Conservation (phyloP, 768 basidiomycete species). For the Nidularia sp. region DNA sequence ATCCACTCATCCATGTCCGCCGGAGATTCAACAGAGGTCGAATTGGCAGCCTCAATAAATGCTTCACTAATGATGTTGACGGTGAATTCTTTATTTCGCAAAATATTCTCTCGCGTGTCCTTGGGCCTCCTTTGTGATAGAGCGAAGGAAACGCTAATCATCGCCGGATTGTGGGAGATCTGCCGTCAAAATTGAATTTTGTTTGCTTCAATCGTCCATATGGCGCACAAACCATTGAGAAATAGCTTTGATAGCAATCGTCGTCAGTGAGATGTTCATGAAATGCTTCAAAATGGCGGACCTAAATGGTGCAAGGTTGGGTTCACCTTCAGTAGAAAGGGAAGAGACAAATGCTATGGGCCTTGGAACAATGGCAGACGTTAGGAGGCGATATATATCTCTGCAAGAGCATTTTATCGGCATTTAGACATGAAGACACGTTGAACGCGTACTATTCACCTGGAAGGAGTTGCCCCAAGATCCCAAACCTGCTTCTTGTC, state of each 20-base stretch:
- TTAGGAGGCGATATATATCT: constrained; percentile 47
- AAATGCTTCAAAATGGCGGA: constrained; percentile 16
- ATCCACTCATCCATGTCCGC: constrained; percentile 53
- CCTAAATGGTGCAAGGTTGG: constrained; percentile 70
- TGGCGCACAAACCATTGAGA: constrained; percentile 55
- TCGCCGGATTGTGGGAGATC: constrained; percentile 63
- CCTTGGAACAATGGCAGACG: constrained; percentile 57
- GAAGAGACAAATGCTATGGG: constrained; percentile 69
- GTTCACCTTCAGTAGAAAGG: constrained; percentile 40
- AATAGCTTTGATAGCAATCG: constrained; percentile 34
- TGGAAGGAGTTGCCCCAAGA: constrained; percentile 23
- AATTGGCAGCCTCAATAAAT: constrained; percentile 54
- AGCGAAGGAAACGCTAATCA: constrained; percentile 59
- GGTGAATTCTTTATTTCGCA: constrained; percentile 62
- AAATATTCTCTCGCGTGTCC: constrained; percentile 66
- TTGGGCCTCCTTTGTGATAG: constrained; percentile 39
- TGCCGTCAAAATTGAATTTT: no score
- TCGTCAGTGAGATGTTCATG: background rate
- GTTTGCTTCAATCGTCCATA: constrained; percentile 1
- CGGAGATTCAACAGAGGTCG: constrained; percentile 52
- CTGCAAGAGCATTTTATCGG: constrained; percentile 14
- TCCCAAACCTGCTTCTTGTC: constrained; percentile 37
- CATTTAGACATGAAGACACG: background rate
- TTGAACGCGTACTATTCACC: constrained; percentile 11
- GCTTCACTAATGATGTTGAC: constrained; percentile 71